Evolutionary conservation across 352 stramenopile species (phyloP), one percentile per base, ranked within the genome.

Genomic region (Blastocystis sp.): DNA sequence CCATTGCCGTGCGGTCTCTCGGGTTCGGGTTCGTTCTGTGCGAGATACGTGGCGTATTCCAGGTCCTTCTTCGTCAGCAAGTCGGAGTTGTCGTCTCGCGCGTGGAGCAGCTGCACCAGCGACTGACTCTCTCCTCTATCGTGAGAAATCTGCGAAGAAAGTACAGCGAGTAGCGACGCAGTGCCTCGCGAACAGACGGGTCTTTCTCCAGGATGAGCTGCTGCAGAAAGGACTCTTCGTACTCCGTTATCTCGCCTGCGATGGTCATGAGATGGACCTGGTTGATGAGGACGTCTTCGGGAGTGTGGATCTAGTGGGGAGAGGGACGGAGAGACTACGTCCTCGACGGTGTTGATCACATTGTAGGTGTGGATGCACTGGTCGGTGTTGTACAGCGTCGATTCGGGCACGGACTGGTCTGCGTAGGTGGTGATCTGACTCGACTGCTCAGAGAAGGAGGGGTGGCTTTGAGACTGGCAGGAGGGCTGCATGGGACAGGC

Each of bases 321-420:
- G 16, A 34, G 7, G 39, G 39, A 1, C 3, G 4, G 4, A 4
- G 34, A 63, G 8, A 13, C 30, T 78, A 78, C 66, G 18, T 78
- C 53, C 47, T 85, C 73, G 3, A 85, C 73, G 39, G 73, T 85
- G 56, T 85, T 85, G 24, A 85, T 53, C 5, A 85, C 73, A n/a
- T 85, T 85, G 50, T 85, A 85, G 16, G 73, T 85, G 73, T 85
- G 73, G 20, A 85, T 85, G 50, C 73, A 85, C 50, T 85, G 73
- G n/a, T 85, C 73, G 13, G 73, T 85, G 50, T 85, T 85, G 50
- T 68, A 85, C 24, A 85, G n/a, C 39, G 59, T 45, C 4, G 55
- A 66, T 11, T 47, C 55, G 24, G 37, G 8, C 13, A 50, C 47
- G 9, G 13, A 45, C 37, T 0, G 56, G 3, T n/a, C 18, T n/a